Percentiles rank a stretch among this genome's conserved stretches.
Evolutionary conservation across 2,329 filamentous ascomycete species (phyloP).

Genomic region (Zasmidium cellare): DNA sequence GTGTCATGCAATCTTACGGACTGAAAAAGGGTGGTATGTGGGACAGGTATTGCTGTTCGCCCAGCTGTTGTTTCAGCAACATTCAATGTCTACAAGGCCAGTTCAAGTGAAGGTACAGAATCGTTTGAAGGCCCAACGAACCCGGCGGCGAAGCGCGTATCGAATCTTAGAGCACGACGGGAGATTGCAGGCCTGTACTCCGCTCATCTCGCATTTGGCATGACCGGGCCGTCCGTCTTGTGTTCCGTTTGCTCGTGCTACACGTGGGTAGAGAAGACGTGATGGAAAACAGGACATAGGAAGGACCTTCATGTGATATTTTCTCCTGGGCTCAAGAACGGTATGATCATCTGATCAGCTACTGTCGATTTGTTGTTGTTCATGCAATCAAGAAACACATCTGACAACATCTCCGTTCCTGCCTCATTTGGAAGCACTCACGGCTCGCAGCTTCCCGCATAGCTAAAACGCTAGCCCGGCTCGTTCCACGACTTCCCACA

Average conservation of each 20-base stretch:
- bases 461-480: neutral
- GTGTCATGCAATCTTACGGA: too few species aligned
- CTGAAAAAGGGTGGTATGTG: too few species aligned
- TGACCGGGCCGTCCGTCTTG: conserved; percentile 6
- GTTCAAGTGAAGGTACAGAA: too few species aligned
- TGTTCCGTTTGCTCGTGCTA: conserved; percentile 7
- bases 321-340: too few species aligned
- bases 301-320: too few species aligned
- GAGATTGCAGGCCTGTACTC: conserved; percentile 9
- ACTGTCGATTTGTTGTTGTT: too few species aligned
- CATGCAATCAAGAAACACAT: neutral
- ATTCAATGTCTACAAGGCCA: too few species aligned
- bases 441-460: neutral
- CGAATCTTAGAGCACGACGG: neutral
- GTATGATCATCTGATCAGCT: neutral
- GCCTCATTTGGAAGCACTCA: conserved; percentile 4
- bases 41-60: too few species aligned
- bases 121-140: neutral
- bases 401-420: conserved; percentile 5
- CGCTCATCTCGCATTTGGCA: conserved; percentile 13
- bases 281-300: too few species aligned
- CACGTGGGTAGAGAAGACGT: neutral
- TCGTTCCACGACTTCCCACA: neutral
- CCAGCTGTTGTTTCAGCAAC: neutral
- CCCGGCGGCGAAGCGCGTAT: neutral